phyloP scores from a whole-genome alignment of 2,329 filamentous ascomycete species.

The Claviceps pusilla region DNA sequence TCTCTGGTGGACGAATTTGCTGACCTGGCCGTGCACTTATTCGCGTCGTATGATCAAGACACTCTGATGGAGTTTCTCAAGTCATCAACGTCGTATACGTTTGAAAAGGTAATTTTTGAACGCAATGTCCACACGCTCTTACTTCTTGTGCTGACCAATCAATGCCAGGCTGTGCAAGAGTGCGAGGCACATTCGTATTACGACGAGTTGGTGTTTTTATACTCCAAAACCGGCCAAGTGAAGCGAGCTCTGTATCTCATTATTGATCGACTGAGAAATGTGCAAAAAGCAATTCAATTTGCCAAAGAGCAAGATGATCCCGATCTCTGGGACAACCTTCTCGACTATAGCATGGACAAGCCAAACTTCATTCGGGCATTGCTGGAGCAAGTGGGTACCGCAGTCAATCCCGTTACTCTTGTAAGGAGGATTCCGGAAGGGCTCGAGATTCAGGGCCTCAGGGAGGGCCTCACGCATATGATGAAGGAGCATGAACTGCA shows the following conservation, averaged over 20 bases:
- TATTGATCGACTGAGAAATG: conserved; percentile 81
- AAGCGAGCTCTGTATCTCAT: conserved; percentile 86
- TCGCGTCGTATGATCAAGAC: conserved; percentile 66
- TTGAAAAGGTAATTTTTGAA: conserved; percentile 46
- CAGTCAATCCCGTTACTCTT: conserved; percentile 81
- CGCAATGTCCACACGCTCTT: background rate
- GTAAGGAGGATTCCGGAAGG: conserved; percentile 85
- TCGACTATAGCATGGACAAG: conserved; percentile 96
- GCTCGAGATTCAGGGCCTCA: conserved; percentile 76
- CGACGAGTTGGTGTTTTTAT: conserved; percentile 85
- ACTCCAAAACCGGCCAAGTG: conserved; percentile 88
- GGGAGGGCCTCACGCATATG: conserved; percentile 78
- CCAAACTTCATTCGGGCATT: conserved; percentile 85
- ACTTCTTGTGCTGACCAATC: conserved; percentile 7
- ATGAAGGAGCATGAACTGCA: conserved; percentile 95
- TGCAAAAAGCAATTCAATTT: conserved; percentile 84
- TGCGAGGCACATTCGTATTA: conserved; percentile 73
- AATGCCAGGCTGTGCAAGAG: conserved; percentile 46
- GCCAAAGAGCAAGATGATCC: conserved; percentile 85
- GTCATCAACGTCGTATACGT: conserved; percentile 72
- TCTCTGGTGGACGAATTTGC: conserved; percentile 73
- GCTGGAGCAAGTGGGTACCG: conserved; percentile 83
- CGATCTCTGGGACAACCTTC: conserved; percentile 86
- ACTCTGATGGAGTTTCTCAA: conserved; percentile 80
- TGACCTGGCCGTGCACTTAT: conserved; percentile 72